A percentile compares a stretch with the other conserved stretches of the same genome.
phyloP scores from a whole-genome alignment of 2,329 filamentous ascomycete species.

The Knoxdaviesia proteae region DNA sequence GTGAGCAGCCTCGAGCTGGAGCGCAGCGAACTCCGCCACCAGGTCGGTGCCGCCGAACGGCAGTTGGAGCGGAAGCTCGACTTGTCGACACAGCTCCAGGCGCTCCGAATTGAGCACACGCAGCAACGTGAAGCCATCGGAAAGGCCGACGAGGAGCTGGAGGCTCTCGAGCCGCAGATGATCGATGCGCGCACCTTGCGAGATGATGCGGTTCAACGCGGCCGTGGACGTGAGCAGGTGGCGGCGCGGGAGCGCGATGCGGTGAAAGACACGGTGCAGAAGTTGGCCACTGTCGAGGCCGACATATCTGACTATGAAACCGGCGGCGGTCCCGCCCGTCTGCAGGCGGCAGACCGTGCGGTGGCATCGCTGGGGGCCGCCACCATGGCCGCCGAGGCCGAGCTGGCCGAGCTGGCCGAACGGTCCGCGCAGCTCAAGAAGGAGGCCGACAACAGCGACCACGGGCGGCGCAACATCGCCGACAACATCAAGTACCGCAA shows the following conservation, averaged over 20 bases:
- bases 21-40: conserved; percentile 51
- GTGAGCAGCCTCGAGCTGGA: conserved; percentile 58
- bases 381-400: conserved; percentile 42
- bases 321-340: conserved; percentile 49
- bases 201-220: conserved; percentile 54
- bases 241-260: conserved; percentile 50
- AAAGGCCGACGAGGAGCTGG: conserved; percentile 50
- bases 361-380: conserved; percentile 46
- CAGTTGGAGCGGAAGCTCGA: conserved; percentile 66
- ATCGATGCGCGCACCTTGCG: conserved; percentile 53
- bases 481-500: conserved; percentile 80
- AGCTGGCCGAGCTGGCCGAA: conserved; percentile 44
- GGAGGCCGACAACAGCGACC: conserved; percentile 58
- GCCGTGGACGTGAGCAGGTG: conserved; percentile 50
- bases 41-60: conserved; percentile 47
- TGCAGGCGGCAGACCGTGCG: conserved; percentile 47
- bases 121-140: conserved; percentile 52
- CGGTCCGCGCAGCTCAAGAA: conserved; percentile 60
- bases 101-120: conserved; percentile 44
- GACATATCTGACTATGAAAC: conserved; percentile 68
- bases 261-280: conserved; percentile 53
- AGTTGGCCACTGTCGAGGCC: conserved; percentile 52
- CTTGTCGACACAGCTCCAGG: conserved; percentile 49
- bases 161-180: conserved; percentile 54
- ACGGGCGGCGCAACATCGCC: conserved; percentile 65